Conservation (phyloP, 345 rosid genomes). For the Ricinus communis region DNA sequence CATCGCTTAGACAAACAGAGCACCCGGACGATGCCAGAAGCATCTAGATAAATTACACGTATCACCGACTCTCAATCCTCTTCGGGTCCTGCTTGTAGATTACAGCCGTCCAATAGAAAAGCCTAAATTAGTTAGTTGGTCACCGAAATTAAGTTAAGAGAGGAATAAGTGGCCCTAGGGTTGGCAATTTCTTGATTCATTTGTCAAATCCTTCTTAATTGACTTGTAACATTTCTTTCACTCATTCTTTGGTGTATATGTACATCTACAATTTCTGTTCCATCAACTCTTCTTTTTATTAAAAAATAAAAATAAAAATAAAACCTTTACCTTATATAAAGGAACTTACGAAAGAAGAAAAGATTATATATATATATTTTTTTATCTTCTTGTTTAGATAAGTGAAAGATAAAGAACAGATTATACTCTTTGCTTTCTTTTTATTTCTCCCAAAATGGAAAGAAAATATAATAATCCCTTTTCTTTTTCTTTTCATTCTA, state of each 20-base stretch:
- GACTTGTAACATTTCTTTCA: not conserved
- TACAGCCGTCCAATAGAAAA: not conserved
- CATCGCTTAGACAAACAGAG: not conserved
- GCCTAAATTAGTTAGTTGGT: not conserved
- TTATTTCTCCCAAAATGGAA: too few relatives aligned
- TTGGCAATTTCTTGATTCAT: not conserved
- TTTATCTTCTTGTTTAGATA: too few relatives aligned
- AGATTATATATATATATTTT: too few relatives aligned
- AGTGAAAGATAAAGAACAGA: too few relatives aligned
- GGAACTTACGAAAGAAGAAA: too few relatives aligned
- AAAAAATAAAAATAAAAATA: too few relatives aligned
- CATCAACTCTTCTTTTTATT: too few relatives aligned
- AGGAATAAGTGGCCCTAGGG: not conserved
- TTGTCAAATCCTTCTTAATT: not conserved
- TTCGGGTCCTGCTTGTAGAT: not conserved
- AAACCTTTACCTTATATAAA: too few relatives aligned
- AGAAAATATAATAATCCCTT: too few relatives aligned
- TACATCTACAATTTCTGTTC: too few relatives aligned
- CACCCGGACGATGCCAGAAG: not conserved
- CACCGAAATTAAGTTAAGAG: not conserved
- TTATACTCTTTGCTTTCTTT: too few relatives aligned
- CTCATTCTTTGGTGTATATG: not conserved
- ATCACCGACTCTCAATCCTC: not conserved
- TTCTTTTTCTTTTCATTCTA: too few relatives aligned
- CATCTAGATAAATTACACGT: not conserved